Conservation (phyloP, 1,139 yeast genomes). For the Candida sp. region DNA sequence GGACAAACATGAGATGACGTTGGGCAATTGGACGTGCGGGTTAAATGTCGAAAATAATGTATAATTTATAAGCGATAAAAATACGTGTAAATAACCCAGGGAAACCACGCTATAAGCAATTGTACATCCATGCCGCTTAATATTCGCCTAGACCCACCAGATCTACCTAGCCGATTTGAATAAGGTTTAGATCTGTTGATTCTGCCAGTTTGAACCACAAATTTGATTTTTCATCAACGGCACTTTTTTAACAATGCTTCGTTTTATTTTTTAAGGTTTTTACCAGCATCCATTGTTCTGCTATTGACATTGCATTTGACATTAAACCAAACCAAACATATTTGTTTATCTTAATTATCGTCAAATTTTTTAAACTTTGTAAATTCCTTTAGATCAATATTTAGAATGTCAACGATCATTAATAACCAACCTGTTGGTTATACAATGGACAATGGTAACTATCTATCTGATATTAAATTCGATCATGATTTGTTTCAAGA, state of each 20-base stretch:
- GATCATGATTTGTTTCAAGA: neutral
- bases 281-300: too few relatives aligned
- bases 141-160: neutral
- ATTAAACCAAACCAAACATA: neutral
- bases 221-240: neutral
- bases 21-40: too few relatives aligned
- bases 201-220: neutral
- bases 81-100: neutral
- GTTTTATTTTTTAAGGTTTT: neutral
- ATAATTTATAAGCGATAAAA: too few relatives aligned
- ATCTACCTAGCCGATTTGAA: neutral
- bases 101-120: neutral
- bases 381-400: too few relatives aligned
- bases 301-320: neutral
- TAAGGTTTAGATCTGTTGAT: neutral
- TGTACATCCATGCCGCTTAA: neutral
- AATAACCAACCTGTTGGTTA: neutral
- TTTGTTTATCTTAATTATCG: neutral
- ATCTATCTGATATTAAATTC: neutral
- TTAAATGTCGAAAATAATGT: too few relatives aligned
- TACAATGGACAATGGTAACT: neutral
- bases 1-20: too few relatives aligned
- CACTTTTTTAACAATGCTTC: neutral
- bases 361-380: neutral
- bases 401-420: neutral